Base-by-base conservation (phyloP, 2,329 filamentous ascomycete genomes). In the Beauveria sp. region DNA sequence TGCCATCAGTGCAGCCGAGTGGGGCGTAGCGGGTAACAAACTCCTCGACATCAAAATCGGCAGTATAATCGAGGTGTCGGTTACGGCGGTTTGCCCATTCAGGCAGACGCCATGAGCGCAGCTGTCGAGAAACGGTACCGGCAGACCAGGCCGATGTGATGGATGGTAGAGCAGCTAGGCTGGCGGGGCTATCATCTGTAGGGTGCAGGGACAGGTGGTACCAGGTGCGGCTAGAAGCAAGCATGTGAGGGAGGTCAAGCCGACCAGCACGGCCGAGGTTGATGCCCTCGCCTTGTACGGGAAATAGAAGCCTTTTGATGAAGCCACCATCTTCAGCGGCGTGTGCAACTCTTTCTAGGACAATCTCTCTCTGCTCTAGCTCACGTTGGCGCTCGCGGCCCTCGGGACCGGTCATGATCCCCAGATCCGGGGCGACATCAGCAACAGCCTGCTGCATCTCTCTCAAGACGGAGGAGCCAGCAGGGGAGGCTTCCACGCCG, bases 31-130 rank as follows among this genome's bases (percentile, higher is more conserved):
- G 86, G 67, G 88, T 86, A 22, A 87, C 84, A 68, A 99, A 98
- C 72, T 99, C 95, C 18, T 96, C 91, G 5, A 93, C 79, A 69
- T 99, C 95, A 67, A 98, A 99, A 70, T 99, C 95, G 1, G 93
- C 91, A 0, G 95, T 99, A 74, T 96, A 99, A 71, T 99, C 95
- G 2, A 98, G 85, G 68, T 89, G 86, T 72, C 91, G 91, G 72
- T 93, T 96, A 55, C 95, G 86, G 61, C 93, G 87, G 71, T 98
- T 99, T 1, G 93, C 91, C 95, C 95, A 99, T 73, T 99, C 95
- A 0, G 95, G 89, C 18, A 99, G 79, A 69, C 95, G 86, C 93
- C 95, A 99, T 3, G 92, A 85, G 20, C 95, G 90, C 20, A 99
- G 83, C 73, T 99, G 95, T 62, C 92, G 88, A 2, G 95, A 99